A percentile compares a stretch with the other conserved stretches of the same genome.
These are phyloP conservation scores for Halophytophthora batemanensis DNA, from an alignment of 352 stramenopile genomes.

Conservation along the genomic window DNA sequence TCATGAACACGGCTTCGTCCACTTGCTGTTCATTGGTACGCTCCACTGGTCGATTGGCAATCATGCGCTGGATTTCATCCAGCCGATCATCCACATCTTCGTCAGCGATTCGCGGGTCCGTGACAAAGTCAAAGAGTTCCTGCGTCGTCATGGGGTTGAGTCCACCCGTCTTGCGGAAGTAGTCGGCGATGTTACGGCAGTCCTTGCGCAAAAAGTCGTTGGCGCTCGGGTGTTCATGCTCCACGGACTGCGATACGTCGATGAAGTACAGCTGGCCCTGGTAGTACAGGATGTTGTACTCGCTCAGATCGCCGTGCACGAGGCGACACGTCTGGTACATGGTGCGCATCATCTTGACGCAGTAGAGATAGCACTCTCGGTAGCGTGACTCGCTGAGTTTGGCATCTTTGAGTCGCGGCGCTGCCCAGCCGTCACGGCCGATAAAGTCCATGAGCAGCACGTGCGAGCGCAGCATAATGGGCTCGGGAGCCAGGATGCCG, in stretches of 20 bases:
- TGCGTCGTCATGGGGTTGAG: slow-evolving; percentile 93
- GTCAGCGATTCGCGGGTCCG: slow-evolving; percentile 56
- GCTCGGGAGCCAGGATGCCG: slow-evolving; percentile 90
- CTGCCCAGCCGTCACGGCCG: slow-evolving; percentile 92
- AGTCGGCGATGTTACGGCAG: slow-evolving; percentile 97
- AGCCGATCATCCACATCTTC: slow-evolving; percentile 84
- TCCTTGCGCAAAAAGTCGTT: slow-evolving; percentile 98
- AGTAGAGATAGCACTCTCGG: slow-evolving; percentile 94
- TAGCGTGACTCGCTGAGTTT: slow-evolving; percentile 89
- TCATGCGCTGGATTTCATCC: slow-evolving; percentile 88
- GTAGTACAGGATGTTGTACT: slow-evolving; percentile 99
- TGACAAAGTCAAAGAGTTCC: slow-evolving; percentile 97
- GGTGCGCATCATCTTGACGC: slow-evolving; percentile 94
- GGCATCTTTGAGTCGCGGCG: slow-evolving; percentile 94
- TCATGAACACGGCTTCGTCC: slow-evolving; percentile 94
- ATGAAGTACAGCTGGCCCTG: slow-evolving; percentile 96
- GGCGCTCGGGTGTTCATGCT: slow-evolving; percentile 97
- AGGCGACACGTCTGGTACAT: slow-evolving; percentile 97
- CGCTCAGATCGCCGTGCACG: slow-evolving; percentile 97
- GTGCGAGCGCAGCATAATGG: slow-evolving; percentile 95
- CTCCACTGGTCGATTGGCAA: slow-evolving; percentile 64
- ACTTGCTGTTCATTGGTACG: slow-evolving; percentile 82
- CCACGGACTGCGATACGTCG: slow-evolving; percentile 98
- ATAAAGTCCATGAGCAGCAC: slow-evolving; percentile 99
- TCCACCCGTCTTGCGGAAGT: slow-evolving; percentile 90